phyloP scores from a whole-genome alignment of 1,139 yeast genomes.

The Insectozyma bohioensis region DNA sequence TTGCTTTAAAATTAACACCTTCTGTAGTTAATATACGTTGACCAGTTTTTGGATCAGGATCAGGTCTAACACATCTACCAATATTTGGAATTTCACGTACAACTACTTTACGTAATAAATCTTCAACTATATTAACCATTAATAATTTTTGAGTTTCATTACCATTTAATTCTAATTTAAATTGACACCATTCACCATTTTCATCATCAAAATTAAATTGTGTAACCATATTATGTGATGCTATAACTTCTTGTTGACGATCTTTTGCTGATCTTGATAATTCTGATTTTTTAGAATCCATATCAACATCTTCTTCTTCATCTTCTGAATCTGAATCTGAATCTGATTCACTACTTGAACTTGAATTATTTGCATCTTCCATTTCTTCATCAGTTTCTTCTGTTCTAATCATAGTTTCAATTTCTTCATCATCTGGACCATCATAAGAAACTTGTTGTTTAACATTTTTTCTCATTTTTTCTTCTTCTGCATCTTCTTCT shows the following conservation, averaged over 20 bases:
- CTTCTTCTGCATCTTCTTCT: conserved; percentile 61
- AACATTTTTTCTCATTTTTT: conserved; percentile 45
- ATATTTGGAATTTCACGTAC: conserved; percentile 90
- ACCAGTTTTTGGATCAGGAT: conserved; percentile 50
- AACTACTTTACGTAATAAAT: conserved; percentile 83
- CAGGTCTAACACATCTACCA: conserved; percentile 91
- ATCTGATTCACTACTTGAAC: conserved; percentile 26
- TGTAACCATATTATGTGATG: conserved; percentile 69
- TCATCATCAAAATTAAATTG: conserved; percentile 88
- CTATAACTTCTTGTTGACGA: conserved; percentile 80
- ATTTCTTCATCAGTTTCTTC: conserved; percentile 67
- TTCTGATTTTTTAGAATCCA: conserved; percentile 16
- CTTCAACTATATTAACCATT: conserved; percentile 97
- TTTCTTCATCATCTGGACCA: conserved; percentile 91
- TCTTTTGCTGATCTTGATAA: conserved; percentile 67
- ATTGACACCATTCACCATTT: conserved; percentile 89
- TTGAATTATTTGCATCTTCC: conserved; percentile 38
- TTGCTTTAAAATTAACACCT: conserved; percentile 95
- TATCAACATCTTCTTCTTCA: conserved; percentile 26
- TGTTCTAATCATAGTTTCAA: conserved; percentile 82
- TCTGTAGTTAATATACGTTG: conserved; percentile 85
- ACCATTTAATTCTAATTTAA: conserved; percentile 79
- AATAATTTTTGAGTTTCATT: conserved; percentile 81
- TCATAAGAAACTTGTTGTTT: conserved; percentile 92
- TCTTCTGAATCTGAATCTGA: conserved; percentile 21